A percentile compares a stretch with the other conserved stretches of the same genome.
phyloP scores from a whole-genome alignment of 73 alveolate genomes.

The Tetrahymena thermophila region DNA sequence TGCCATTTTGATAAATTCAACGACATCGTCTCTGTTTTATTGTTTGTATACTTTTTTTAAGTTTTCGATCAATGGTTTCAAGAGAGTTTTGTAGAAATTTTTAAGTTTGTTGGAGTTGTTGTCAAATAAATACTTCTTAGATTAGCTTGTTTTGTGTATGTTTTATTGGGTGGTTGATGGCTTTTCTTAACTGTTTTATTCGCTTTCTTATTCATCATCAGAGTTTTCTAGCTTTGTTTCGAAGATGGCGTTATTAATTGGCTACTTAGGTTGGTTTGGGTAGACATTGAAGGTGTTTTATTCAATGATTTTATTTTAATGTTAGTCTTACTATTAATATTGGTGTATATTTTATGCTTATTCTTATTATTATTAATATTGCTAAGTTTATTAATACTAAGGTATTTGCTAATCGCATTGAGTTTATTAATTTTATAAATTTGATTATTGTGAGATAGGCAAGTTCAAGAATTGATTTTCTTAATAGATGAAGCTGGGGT shows the following conservation, averaged over 20 bases:
- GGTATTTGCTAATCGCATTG: background rate
- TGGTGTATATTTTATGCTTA: background rate
- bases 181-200: background rate
- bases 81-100: background rate
- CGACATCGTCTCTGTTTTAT: background rate
- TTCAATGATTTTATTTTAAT: too few species aligned
- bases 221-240: background rate
- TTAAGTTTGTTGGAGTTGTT: background rate
- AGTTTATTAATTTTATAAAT: too few species aligned
- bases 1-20: background rate
- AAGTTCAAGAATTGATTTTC: background rate
- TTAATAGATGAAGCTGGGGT: background rate
- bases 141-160: background rate
- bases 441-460: background rate
- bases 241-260: background rate
- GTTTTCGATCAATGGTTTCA: background rate
- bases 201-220: background rate
- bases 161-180: too few species aligned
- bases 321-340: background rate
- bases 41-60: background rate
- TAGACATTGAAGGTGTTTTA: background rate
- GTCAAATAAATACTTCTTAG: background rate
- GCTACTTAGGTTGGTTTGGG: background rate
- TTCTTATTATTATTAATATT: background rate
- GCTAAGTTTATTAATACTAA: background rate